phyloP scores from a whole-genome alignment of 108 stramenopile species.

The Bacterosira constricta region DNA sequence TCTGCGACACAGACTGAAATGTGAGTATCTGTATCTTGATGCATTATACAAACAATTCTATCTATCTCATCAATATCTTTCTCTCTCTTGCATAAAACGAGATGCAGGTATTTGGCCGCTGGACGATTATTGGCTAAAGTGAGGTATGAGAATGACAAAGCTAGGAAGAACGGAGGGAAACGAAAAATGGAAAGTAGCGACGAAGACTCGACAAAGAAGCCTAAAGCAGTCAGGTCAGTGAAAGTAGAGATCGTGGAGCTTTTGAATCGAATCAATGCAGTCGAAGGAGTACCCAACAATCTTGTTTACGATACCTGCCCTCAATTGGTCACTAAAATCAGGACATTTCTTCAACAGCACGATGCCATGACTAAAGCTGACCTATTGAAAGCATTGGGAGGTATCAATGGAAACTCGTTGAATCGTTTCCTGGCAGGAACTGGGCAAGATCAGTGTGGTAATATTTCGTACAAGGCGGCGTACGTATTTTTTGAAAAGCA shows the following conservation, averaged over 20 bases:
- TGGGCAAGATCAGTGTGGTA: slow-evolving; percentile 49
- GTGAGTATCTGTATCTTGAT: too few species aligned
- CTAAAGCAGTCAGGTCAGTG: slow-evolving; percentile 19
- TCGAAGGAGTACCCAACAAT: slow-evolving; percentile 15
- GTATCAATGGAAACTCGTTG: slow-evolving; percentile 37
- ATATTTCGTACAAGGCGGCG: slow-evolving; percentile 31
- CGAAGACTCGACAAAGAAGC: too few species aligned
- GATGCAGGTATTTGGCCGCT: slow-evolving; percentile 49
- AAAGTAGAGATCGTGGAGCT: slow-evolving; percentile 11
- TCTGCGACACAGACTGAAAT: slow-evolving; percentile 32
- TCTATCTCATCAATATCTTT: too few species aligned
- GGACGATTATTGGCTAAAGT: slow-evolving; percentile 31
- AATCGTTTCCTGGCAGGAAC: slow-evolving; percentile 27
- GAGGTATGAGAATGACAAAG: slow-evolving; percentile 16
- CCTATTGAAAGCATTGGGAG: slow-evolving; percentile 19
- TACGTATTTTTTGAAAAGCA: slow-evolving; percentile 53
- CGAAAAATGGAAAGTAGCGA: slow-evolving; percentile 10
- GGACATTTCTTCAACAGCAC: slow-evolving; percentile 32
- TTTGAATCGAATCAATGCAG: slow-evolving; percentile 17
- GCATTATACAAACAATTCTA: too few species aligned
- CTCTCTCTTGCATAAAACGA: too few species aligned
- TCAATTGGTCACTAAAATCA: slow-evolving; percentile 38
- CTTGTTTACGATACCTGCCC: slow-evolving; percentile 48
- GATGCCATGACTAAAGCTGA: slow-evolving; percentile 34
- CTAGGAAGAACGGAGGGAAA: too few species aligned